Conservation (phyloP, 495 filamentous ascomycete genomes). For the Aspergillus ellipticus region DNA sequence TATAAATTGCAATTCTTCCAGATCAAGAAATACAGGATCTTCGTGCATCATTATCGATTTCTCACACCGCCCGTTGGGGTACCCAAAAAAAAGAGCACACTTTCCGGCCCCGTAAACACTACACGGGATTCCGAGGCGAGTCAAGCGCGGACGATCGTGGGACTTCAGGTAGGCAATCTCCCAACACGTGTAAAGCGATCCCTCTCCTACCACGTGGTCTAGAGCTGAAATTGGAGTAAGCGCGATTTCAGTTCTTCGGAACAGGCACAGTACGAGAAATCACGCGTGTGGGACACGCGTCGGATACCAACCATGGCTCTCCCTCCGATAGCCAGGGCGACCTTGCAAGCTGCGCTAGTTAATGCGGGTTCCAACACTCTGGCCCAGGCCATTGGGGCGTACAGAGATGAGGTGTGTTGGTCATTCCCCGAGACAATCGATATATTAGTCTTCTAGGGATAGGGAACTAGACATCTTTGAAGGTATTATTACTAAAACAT, state of each 20-base stretch:
- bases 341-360: conserved; percentile 64
- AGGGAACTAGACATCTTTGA: background rate
- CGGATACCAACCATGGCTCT: conserved; percentile 18
- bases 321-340: conserved; percentile 58
- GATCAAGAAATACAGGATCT: background rate
- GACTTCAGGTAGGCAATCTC: background rate
- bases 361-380: conserved; percentile 69
- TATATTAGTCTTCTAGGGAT: background rate
- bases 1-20: background rate
- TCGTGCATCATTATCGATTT: background rate
- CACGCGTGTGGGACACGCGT: background rate
- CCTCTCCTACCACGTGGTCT: background rate
- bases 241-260: background rate
- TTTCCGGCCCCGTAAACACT: background rate
- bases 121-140: background rate
- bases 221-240: background rate
- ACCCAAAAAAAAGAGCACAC: background rate
- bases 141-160: background rate
- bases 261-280: background rate
- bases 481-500: background rate
- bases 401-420: conserved; percentile 51
- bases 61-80: background rate
- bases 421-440: background rate
- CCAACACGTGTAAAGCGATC: too few species aligned
- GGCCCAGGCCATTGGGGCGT: conserved; percentile 67